These are phyloP conservation scores for Castanea crenata DNA, from an alignment of 306 rosid species.

Conservation along the genomic window DNA sequence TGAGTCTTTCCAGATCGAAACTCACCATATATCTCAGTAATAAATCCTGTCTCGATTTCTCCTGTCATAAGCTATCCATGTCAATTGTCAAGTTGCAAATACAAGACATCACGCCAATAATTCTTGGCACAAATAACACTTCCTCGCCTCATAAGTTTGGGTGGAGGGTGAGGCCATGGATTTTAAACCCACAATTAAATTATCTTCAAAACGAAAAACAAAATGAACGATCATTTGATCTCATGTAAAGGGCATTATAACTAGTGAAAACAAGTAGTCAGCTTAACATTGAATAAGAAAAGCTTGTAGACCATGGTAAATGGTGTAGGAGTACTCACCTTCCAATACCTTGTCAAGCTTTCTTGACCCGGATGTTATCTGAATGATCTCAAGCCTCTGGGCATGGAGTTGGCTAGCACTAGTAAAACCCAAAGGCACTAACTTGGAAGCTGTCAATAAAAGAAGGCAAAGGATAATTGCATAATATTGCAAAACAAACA, in stretches of 20 bases:
- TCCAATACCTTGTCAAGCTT: conserved; percentile 94
- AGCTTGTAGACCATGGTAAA: background rate
- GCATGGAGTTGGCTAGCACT: conserved; percentile 84
- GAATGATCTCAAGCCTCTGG: conserved; percentile 90
- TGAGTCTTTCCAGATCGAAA: conserved; percentile 97
- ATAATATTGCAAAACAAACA: background rate
- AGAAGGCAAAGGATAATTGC: background rate
- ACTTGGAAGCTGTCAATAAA: conserved; percentile 64
- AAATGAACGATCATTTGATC: too few species aligned
- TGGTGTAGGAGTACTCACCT: conserved; percentile 37
- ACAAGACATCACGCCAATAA: background rate
- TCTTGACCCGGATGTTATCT: conserved; percentile 86
- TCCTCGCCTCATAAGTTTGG: too few species aligned
- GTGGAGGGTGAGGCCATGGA: too few species aligned
- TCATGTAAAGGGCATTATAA: too few species aligned
- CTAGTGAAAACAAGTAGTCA: too few species aligned
- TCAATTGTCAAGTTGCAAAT: conserved; percentile 1
- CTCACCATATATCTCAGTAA: conserved; percentile 95
- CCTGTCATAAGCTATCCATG: conserved; percentile 47
- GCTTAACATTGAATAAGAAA: background rate
- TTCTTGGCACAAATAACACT: too few species aligned
- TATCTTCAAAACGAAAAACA: too few species aligned
- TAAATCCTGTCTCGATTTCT: conserved; percentile 93
- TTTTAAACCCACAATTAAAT: too few species aligned
- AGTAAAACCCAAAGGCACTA: conserved; percentile 96